Percentiles rank a stretch among this genome's conserved stretches.
phyloP scores from a whole-genome alignment of 495 filamentous ascomycete species.

The Friedmanniomyces simplex region DNA sequence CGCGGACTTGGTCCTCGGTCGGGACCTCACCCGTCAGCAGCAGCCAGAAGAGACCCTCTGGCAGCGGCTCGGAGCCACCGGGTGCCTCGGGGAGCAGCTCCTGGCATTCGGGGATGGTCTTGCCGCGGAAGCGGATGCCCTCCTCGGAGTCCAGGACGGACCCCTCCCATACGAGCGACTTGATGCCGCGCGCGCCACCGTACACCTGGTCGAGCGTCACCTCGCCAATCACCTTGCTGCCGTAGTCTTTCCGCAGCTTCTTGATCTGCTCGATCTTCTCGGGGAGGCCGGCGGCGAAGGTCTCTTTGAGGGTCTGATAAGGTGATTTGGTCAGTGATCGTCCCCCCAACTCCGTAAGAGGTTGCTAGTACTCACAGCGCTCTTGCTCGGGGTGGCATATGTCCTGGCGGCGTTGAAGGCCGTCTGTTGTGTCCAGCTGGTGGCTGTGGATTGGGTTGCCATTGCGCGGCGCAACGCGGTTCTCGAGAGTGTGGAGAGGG shows the following conservation, averaged over 20 bases:
- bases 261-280: slow-evolving; percentile 98
- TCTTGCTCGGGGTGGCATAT: slow-evolving; percentile 20
- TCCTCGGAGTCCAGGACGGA: slow-evolving; percentile 97
- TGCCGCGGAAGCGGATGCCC: slow-evolving; percentile 97
- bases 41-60: slow-evolving; percentile 99
- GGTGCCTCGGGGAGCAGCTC: slow-evolving; percentile 90
- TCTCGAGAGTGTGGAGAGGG: slow-evolving; percentile 11
- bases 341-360: not conserved
- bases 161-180: slow-evolving; percentile 97
- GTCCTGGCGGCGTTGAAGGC: slow-evolving; percentile 13
- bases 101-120: slow-evolving; percentile 98
- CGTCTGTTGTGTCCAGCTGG: slow-evolving; percentile 11
- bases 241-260: slow-evolving; percentile 90
- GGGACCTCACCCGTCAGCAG: slow-evolving; percentile 95
- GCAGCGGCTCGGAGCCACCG: slow-evolving; percentile 89
- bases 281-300: slow-evolving; percentile 89
- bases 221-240: slow-evolving; percentile 90
- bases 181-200: slow-evolving; percentile 97
- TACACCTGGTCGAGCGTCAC: slow-evolving; percentile 99
- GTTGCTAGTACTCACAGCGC: slow-evolving; percentile 2
- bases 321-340: not conserved
- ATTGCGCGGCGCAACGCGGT: slow-evolving; percentile 16
- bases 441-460: not conserved
- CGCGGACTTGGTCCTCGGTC: slow-evolving; percentile 92
- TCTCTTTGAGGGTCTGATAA: slow-evolving; percentile 85